A percentile compares a stretch with the other conserved stretches of the same genome.
Evolutionary conservation across 306 rosid genomes (phyloP).

Genomic region (Urtica urens): DNA sequence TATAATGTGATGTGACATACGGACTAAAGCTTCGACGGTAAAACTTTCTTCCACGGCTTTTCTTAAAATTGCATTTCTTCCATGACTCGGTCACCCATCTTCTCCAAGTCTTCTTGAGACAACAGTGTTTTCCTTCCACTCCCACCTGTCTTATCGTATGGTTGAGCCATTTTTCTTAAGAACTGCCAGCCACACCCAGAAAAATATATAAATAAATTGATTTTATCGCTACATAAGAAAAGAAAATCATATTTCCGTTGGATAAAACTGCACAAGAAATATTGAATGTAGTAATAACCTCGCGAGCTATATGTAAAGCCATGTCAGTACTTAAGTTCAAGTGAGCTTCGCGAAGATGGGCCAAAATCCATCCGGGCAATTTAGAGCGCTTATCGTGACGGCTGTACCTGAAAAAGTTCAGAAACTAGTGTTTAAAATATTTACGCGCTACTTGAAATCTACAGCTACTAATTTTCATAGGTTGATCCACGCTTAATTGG

Average conservation of each 20-base stretch:
- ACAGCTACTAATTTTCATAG: no score
- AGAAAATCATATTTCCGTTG: no score
- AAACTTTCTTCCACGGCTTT: background rate
- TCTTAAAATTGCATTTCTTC: conserved; percentile 40
- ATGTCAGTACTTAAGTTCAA: conserved; percentile 95
- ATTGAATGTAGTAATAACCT: conserved; percentile 37
- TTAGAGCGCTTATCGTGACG: conserved; percentile 96
- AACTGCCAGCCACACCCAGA: conserved; percentile 71
- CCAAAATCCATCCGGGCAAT: conserved; percentile 89
- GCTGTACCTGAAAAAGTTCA: conserved; percentile 53
- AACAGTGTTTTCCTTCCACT: conserved; percentile 59
- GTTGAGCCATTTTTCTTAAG: conserved; percentile 92
- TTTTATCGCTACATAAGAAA: no score
- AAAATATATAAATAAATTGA: no score
- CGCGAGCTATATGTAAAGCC: conserved; percentile 92
- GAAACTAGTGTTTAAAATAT: no score
- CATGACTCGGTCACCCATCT: conserved; percentile 42
- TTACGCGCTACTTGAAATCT: no score
- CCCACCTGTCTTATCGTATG: conserved; percentile 77
- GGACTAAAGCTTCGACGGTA: background rate
- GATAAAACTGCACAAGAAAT: no score
- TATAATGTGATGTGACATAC: no score
- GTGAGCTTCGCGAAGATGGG: conserved; percentile 87
- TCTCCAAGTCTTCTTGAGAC: conserved; percentile 75
- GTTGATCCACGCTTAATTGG: no score